A percentile compares a stretch with the other conserved stretches of the same genome.
Conservation (phyloP, 148 eudicot genomes). For the Camellia sinensis region DNA sequence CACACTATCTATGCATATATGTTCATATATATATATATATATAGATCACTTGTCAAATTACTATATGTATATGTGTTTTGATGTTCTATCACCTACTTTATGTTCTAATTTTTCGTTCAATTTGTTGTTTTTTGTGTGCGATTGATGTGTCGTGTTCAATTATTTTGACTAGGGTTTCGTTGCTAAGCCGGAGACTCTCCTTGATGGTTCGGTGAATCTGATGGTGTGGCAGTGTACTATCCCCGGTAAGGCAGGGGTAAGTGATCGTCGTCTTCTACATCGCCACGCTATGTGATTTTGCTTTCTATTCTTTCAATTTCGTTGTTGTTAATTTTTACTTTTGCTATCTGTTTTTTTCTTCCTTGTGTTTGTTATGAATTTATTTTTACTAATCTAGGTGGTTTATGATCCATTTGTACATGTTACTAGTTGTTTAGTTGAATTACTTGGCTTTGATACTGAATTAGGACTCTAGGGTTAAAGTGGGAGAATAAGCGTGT, state of each 20-base stretch:
- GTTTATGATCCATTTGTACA: not conserved
- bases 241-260: constrained; percentile 81
- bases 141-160: not conserved
- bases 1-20: no score
- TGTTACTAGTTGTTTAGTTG: not conserved
- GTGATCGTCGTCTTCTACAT: not conserved
- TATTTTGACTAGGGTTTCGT: constrained; percentile 66
- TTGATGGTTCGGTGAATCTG: constrained; percentile 76
- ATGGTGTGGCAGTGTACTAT: constrained; percentile 77
- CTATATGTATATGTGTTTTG: not conserved
- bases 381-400: not conserved
- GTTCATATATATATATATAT: not conserved
- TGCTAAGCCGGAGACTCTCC: constrained; percentile 70
- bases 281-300: not conserved
- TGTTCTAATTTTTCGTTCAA: not conserved
- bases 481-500: not conserved
- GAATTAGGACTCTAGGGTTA: not conserved
- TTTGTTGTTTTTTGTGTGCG: not conserved
- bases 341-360: not conserved
- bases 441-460: not conserved
- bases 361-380: not conserved
- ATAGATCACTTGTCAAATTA: no score
- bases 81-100: not conserved
- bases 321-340: not conserved
- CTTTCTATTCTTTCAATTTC: not conserved